These are phyloP conservation scores for Hylodesmum podocarpum DNA, from an alignment of 306 rosid genomes.

Conservation along the genomic window DNA sequence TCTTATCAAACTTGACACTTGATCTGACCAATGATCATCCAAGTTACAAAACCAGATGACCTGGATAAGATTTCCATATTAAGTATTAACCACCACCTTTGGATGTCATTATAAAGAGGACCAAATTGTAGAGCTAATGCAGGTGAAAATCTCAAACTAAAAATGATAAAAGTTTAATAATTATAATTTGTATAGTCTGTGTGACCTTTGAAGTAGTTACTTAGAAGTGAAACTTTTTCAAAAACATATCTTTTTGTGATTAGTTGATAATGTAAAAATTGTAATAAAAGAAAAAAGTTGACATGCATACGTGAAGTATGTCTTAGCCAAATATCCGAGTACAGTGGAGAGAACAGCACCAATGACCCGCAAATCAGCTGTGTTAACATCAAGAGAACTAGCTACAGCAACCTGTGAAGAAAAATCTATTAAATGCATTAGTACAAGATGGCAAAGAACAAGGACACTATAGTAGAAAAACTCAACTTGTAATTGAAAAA, in stretches of 20 bases:
- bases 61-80: background rate
- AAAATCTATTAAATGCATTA: conserved; percentile 10
- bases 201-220: too few relatives aligned
- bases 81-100: background rate
- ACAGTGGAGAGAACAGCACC: conserved; percentile 73
- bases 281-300: background rate
- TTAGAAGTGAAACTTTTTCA: too few relatives aligned
- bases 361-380: conserved; percentile 66
- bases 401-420: conserved; percentile 67
- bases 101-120: background rate
- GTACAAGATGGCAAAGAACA: background rate
- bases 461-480: background rate
- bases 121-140: background rate
- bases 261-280: too few relatives aligned
- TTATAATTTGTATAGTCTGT: too few relatives aligned
- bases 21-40: background rate
- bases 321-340: conserved; percentile 80
- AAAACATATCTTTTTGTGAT: too few relatives aligned
- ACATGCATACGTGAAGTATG: conserved; percentile 80
- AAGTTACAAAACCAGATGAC: background rate
- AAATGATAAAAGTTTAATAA: background rate
- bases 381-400: conserved; percentile 62
- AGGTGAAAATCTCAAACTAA: background rate
- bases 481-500: background rate
- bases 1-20: background rate